phyloP scores from a whole-genome alignment of 352 stramenopile genomes.

The Albugo candida region DNA sequence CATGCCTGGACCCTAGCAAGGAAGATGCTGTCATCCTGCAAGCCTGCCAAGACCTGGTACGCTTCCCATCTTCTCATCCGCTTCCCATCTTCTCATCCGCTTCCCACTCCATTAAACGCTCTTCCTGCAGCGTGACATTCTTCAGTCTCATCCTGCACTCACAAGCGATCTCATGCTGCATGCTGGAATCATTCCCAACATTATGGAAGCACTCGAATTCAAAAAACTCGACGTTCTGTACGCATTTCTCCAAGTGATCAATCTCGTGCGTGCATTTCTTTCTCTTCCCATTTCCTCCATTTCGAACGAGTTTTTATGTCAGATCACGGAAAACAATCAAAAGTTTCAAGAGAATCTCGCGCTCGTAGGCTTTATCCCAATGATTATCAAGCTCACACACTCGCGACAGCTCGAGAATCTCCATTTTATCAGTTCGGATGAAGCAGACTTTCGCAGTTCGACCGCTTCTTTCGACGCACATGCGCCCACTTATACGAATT shows the following conservation, averaged over 20 bases:
- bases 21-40: slow-evolving; percentile 73
- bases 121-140: slow-evolving; percentile 39
- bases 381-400: slow-evolving; percentile 79
- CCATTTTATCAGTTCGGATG: neutral
- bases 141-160: slow-evolving; percentile 49
- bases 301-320: neutral
- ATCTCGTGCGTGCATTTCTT: slow-evolving; percentile 26
- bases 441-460: slow-evolving; percentile 4
- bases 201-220: slow-evolving; percentile 86
- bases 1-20: slow-evolving; percentile 65
- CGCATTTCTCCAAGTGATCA: slow-evolving; percentile 73
- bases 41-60: slow-evolving; percentile 46
- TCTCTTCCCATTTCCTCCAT: neutral
- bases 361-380: slow-evolving; percentile 75
- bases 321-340: slow-evolving; percentile 81
- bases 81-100: neutral
- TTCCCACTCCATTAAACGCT: neutral
- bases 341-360: slow-evolving; percentile 84
- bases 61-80: neutral
- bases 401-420: slow-evolving; percentile 13
- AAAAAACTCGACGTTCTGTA: slow-evolving; percentile 77
- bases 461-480: no score
- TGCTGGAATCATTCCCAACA: slow-evolving; percentile 80
- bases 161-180: slow-evolving; percentile 75
- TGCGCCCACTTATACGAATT: slow-evolving; percentile 3